Evolutionary conservation across 306 rosid species (phyloP).

Genomic region (Lithocarpus polystachyus): DNA sequence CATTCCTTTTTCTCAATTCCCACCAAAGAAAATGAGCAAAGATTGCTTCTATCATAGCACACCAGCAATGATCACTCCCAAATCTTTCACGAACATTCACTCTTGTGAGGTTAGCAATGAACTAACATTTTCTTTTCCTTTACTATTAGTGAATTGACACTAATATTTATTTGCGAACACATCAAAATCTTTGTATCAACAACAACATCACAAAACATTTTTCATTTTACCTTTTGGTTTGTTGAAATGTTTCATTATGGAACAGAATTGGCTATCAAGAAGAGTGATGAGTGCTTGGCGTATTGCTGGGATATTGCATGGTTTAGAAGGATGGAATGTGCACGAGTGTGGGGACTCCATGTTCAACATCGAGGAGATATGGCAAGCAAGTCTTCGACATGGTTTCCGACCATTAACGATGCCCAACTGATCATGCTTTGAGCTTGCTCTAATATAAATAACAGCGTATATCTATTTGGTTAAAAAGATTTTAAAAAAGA

Average conservation of each 20-base stretch:
- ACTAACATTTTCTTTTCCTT: neutral
- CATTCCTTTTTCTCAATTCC: constrained; percentile 66
- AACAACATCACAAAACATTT: too few species aligned
- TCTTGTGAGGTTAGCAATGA: constrained; percentile 65
- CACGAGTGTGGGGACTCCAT: constrained; percentile 60
- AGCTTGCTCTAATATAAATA: too few species aligned
- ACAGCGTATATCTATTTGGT: too few species aligned
- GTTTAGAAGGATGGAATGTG: constrained; percentile 57
- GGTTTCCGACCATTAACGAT: constrained; percentile 63
- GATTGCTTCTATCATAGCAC: constrained; percentile 67
- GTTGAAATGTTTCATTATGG: neutral
- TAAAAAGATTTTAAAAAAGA: too few species aligned
- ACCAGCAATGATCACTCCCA: constrained; percentile 69
- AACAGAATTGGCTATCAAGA: constrained; percentile 72
- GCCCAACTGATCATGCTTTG: neutral
- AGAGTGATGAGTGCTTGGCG: constrained; percentile 87
- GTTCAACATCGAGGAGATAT: constrained; percentile 43
- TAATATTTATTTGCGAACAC: too few species aligned
- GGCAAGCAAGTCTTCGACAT: constrained; percentile 62
- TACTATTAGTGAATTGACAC: too few species aligned
- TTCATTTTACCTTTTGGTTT: neutral
- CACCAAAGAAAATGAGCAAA: constrained; percentile 54
- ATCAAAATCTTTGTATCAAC: too few species aligned
- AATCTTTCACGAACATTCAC: constrained; percentile 45
- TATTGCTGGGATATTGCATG: constrained; percentile 68